Evolutionary conservation across 73 alveolate species (phyloP).

Genomic region (Stentor coeruleus): DNA sequence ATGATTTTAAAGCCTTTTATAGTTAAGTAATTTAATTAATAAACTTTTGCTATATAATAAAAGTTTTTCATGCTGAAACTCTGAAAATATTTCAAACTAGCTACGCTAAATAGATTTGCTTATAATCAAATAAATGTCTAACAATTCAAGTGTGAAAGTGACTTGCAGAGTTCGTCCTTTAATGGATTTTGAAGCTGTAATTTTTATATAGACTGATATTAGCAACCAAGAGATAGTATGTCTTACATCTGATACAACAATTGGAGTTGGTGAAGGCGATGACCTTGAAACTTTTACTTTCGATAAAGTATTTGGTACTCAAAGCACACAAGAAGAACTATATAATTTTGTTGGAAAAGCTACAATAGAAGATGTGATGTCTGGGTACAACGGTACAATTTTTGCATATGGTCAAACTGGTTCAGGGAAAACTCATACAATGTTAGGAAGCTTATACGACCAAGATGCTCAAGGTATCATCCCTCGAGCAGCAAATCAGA

Average conservation of each 20-base stretch:
- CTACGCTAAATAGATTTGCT: no score
- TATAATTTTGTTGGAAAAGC: constrained; percentile 50
- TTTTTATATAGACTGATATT: not conserved
- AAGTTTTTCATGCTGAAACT: no score
- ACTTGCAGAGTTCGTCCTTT: not conserved
- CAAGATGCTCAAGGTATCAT: constrained; percentile 66
- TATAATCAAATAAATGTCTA: constrained; percentile 6
- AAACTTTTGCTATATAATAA: no score
- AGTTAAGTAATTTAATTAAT: no score
- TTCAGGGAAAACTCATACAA: constrained; percentile 94
- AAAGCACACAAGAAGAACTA: constrained; percentile 36
- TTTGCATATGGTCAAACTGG: constrained; percentile 98
- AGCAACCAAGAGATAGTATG: not conserved
- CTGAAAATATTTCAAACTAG: no score
- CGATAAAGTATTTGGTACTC: constrained; percentile 53
- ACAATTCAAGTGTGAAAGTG: not conserved
- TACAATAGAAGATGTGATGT: constrained; percentile 58
- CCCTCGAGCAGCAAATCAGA: constrained; percentile 80
- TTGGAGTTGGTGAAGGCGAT: constrained; percentile 2
- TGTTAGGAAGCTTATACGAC: constrained; percentile 87
- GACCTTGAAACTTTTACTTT: constrained; percentile 35
- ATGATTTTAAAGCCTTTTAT: no score
- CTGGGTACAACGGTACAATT: constrained; percentile 94
- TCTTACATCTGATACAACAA: not conserved
- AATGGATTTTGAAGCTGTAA: not conserved